phyloP scores from a whole-genome alignment of 108 stramenopile genomes.

The Conticribra guillardii region DNA sequence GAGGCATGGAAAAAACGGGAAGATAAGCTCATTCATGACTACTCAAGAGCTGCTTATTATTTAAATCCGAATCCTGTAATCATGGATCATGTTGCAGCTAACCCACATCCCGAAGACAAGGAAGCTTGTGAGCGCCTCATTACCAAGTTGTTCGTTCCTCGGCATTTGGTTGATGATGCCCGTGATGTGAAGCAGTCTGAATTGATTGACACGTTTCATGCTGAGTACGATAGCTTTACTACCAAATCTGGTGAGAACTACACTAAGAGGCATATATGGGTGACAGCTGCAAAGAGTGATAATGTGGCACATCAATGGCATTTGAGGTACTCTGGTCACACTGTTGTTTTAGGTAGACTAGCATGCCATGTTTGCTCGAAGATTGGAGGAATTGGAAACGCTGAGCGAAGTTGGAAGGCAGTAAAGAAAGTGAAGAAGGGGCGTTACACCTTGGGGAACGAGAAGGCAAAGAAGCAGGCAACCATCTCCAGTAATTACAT shows the following conservation, averaged over 20 bases:
- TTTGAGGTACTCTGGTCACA: neutral
- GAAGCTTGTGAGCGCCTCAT: constrained; percentile 4
- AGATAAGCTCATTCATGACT: constrained; percentile 10
- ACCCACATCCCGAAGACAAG: neutral
- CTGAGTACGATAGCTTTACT: constrained; percentile 5
- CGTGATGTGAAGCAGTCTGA: neutral
- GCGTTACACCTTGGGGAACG: too few relatives aligned
- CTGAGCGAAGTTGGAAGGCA: neutral
- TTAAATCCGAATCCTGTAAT: constrained; percentile 9
- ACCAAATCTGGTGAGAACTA: neutral
- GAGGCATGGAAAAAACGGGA: neutral
- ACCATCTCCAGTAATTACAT: too few relatives aligned
- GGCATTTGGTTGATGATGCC: constrained; percentile 1
- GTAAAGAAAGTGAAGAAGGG: too few relatives aligned
- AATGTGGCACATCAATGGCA: neutral
- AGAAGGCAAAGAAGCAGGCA: too few relatives aligned
- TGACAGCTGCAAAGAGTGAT: neutral
- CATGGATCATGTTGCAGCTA: constrained; percentile 1
- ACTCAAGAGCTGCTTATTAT: constrained; percentile 7
- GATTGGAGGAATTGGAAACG: neutral
- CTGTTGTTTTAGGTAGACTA: neutral
- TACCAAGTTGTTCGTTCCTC: constrained; percentile 14
- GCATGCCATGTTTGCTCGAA: neutral
- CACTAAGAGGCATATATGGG: constrained; percentile 5
- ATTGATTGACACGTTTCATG: neutral